phyloP scores from a whole-genome alignment of 139 green algal species.

The Edaphochlamys debaryana region DNA sequence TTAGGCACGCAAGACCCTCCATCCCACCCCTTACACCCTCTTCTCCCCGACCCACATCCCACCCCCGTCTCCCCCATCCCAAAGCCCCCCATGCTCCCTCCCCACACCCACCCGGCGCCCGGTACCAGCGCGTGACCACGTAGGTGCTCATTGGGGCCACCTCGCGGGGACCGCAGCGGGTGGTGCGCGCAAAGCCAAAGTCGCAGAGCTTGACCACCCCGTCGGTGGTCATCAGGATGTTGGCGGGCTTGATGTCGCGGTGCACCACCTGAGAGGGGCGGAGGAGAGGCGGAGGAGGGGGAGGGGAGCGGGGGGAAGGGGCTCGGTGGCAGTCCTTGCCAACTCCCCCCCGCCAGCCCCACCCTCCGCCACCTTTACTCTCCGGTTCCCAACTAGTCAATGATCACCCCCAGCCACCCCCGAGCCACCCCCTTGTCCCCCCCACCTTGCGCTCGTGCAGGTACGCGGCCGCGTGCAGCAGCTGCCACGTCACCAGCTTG shows the following conservation, averaged over 20 bases:
- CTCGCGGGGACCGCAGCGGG: background rate
- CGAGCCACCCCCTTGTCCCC: no score
- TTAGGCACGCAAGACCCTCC: no score
- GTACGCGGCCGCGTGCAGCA: slow-evolving; percentile 20
- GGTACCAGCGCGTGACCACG: slow-evolving; percentile 80
- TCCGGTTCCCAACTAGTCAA: no score
- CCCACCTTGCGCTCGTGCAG: slow-evolving; percentile 13
- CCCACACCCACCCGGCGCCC: background rate
- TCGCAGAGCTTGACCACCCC: slow-evolving; percentile 84
- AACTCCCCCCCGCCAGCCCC: no score
- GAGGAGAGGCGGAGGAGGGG: background rate
- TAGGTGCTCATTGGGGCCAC: slow-evolving; percentile 63
- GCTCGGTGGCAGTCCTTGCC: no score
- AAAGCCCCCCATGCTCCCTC: no score
- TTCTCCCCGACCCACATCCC: no score
- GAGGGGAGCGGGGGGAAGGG: no score
- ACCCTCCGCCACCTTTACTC: no score
- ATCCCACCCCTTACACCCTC: no score
- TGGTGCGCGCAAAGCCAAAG: slow-evolving; percentile 83
- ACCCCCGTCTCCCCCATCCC: no score
- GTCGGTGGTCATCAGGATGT: slow-evolving; percentile 76
- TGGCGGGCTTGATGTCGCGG: slow-evolving; percentile 88
- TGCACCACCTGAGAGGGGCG: slow-evolving; percentile 50
- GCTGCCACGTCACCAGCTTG: slow-evolving; percentile 39
- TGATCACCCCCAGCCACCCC: no score